Conservation (phyloP, 257 asterid genomes). For the Solanum virginianum region DNA sequence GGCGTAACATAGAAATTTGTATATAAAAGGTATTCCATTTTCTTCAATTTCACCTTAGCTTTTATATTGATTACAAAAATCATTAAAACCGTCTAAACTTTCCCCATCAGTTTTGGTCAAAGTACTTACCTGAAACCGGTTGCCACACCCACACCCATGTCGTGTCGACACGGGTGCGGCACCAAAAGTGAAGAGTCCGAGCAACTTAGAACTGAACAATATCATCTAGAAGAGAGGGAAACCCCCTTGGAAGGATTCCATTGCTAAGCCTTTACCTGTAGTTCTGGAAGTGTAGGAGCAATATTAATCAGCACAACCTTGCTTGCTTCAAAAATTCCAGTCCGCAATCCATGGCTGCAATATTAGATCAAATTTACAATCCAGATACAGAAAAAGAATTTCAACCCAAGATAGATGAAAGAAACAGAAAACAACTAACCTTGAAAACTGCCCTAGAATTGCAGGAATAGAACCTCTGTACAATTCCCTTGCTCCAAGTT, state of each 20-base stretch:
- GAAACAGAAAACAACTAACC: slow-evolving; percentile 24
- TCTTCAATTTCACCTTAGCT: too few species aligned
- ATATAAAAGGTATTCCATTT: too few species aligned
- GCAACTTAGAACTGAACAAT: neutral
- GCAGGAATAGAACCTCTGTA: slow-evolving; percentile 97
- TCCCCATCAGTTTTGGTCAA: too few species aligned
- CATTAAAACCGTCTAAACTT: too few species aligned
- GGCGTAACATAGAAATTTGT: too few species aligned
- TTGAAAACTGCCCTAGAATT: slow-evolving; percentile 89
- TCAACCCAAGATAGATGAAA: neutral
- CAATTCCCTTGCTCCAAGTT: slow-evolving; percentile 70
- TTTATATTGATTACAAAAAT: too few species aligned
- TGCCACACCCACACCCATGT: too few species aligned
- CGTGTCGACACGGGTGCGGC: too few species aligned
- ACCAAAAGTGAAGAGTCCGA: too few species aligned
- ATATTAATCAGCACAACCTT: slow-evolving; percentile 71
- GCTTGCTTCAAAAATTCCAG: slow-evolving; percentile 95
- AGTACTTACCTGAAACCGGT: too few species aligned
- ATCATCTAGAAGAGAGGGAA: neutral
- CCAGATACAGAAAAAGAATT: neutral
- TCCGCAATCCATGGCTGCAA: slow-evolving; percentile 90
- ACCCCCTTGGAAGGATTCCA: neutral
- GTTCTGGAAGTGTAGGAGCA: slow-evolving; percentile 90
- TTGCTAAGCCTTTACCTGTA: slow-evolving; percentile 49
- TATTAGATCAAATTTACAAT: neutral